Evolutionary conservation across 345 rosid species (phyloP), one percentile per base, ranked within the genome.

Genomic region (Eucalyptus polybractea): DNA sequence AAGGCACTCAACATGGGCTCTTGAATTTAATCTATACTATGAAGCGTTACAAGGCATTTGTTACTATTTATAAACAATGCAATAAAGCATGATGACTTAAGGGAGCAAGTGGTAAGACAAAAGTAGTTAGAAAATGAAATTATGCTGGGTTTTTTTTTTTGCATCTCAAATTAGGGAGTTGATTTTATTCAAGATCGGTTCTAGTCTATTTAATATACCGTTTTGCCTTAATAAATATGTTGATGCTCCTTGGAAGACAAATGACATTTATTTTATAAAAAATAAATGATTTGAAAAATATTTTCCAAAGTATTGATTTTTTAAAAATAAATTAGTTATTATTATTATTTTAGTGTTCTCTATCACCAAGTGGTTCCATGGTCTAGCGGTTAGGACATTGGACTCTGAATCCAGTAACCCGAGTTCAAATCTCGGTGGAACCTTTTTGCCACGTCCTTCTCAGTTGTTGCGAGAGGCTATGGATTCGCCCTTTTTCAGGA

Each of bases 341-440:
- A n/a, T n/a, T n/a, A n/a, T n/a, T n/a, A n/a, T n/a, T n/a, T n/a
- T n/a, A n/a, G n/a, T n/a, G n/a, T n/a, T n/a, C n/a, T n/a, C n/a
- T n/a, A n/a, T n/a, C n/a, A n/a, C n/a, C 62, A 29, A 7, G 11
- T 2, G 90, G 90, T 87, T 89, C 98, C 92, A 94, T 95, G 97
- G 96, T 95, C 98, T 95, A 93, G 99, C 91, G 97, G 99, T 97
- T 44, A 95, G 99, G 96, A 95, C 94, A 95, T 94, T 95, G 95
- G 96, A 96, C 97, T 96, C 94, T 94, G 98, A 96, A 97, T 97
- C 98, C 96, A 94, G 94, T 96, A 93, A 94, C 98, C 98, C 97
- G 97, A 96, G 96, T 97, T 97, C 99, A 96, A 96, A 60, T 97
- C 96, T 97, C 98, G 97, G 97, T 93, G 93, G 96, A 94, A 95